Conservation (phyloP, 345 rosid genomes). For the Camelina hispida region DNA sequence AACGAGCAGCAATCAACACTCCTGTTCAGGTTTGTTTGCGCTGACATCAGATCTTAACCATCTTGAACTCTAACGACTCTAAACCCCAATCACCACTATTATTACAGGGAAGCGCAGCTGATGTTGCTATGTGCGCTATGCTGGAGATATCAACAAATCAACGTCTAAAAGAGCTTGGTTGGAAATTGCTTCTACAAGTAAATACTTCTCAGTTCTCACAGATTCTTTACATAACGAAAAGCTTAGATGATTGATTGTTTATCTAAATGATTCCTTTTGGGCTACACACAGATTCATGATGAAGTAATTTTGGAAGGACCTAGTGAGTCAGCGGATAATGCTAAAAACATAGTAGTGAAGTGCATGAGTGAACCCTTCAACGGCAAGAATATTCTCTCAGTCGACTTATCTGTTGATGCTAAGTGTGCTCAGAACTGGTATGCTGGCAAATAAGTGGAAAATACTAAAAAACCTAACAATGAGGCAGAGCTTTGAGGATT, state of each 20-base stretch:
- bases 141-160: slow-evolving; percentile 67
- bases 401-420: slow-evolving; percentile 83
- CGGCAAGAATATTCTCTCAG: slow-evolving; percentile 74
- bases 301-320: slow-evolving; percentile 99
- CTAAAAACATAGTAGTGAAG: slow-evolving; percentile 75
- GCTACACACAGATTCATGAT: slow-evolving; percentile 73
- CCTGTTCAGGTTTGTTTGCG: slow-evolving; percentile 77
- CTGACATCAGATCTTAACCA: slow-evolving; percentile 9
- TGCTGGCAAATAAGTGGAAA: slow-evolving; percentile 65
- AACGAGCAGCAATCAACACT: slow-evolving; percentile 92
- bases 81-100: slow-evolving; percentile 2
- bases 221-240: neutral
- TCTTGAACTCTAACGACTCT: slow-evolving; percentile 14
- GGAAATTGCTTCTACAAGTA: slow-evolving; percentile 91
- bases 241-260: slow-evolving; percentile 25
- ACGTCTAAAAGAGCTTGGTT: slow-evolving; percentile 72
- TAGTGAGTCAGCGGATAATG: slow-evolving; percentile 74
- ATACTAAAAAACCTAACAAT: neutral
- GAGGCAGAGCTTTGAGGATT: slow-evolving; percentile 2
- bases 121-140: slow-evolving; percentile 97
- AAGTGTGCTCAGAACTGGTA: slow-evolving; percentile 97
- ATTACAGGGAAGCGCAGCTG: slow-evolving; percentile 94
- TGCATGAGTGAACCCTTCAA: slow-evolving; percentile 92
- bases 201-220: slow-evolving; percentile 2
- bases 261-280: slow-evolving; percentile 12